Evolutionary conservation across 257 asterid species (phyloP), one percentile per base, ranked within the genome.

Genomic region (Solanum paucissectum): DNA sequence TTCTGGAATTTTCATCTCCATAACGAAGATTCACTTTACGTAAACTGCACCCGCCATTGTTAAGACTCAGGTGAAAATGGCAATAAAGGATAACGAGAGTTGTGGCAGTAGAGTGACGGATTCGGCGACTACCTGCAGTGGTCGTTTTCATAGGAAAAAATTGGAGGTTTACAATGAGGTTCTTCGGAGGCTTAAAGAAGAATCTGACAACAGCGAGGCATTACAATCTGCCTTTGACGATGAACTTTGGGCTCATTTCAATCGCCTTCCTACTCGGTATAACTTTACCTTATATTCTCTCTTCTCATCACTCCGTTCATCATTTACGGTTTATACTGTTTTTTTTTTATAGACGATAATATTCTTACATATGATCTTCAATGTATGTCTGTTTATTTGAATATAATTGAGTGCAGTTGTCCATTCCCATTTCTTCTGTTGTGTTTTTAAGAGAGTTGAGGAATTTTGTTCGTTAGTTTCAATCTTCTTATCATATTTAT

Each of bases 161-260:
- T 89, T 88, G 76, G 98, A 97, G 93, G 99, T 97, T 52, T 95
- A 94, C 92, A 93, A 93, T 90, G 98, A 97, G 96, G 98, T 97
- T 84, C 90, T 97, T 87, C 93, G 98, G 84, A 93, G 98, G 90
- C 95, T 97, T n/a, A 94, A 91, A 87, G 98, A 91, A 88, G 98
- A 97, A 81, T 88, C 92, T 4, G 90, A 89, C 38, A 93, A 93
- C 60, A 93, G 91, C 38, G 99, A 95, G 89, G 94, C 95, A 62
- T 90, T 90, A 89, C 92, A 93, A 87, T 98, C 98, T 82, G 94
- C 86, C 71, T 97, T 97, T 88, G 95, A 92, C 74, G 94, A 95
- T 91, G 92, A 92, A 85, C 98, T 97, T 20, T 97, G 98, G 99
- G 90, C 94, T 33, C 99, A 97, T 93, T 97, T 97, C 90, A 95